These are phyloP conservation scores for Kodamaea ohmeri DNA, from an alignment of 1,139 yeast species.

Conservation along the genomic window DNA sequence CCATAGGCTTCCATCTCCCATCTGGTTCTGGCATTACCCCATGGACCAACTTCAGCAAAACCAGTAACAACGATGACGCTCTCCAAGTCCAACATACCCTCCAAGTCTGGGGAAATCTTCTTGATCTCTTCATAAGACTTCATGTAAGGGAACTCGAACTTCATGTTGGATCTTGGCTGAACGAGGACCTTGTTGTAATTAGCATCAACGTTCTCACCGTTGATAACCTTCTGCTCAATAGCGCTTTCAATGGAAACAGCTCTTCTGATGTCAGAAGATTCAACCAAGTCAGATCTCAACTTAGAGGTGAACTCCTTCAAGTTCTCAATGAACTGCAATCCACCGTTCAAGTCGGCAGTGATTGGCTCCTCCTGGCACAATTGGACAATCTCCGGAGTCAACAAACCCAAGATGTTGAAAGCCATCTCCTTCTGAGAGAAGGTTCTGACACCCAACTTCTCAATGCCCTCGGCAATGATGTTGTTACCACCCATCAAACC, in stretches of 20 bases:
- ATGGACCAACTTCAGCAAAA: constrained; percentile 97
- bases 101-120: constrained; percentile 67
- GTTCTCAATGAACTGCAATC: constrained; percentile 89
- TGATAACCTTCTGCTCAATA: constrained; percentile 86
- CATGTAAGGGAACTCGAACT: constrained; percentile 87
- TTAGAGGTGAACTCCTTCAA: constrained; percentile 83
- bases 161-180: constrained; percentile 93
- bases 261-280: constrained; percentile 87
- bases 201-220: constrained; percentile 87
- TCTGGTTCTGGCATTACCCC: constrained; percentile 99
- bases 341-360: constrained; percentile 98
- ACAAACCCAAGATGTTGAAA: constrained; percentile 89
- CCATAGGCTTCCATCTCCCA: constrained; percentile 99
- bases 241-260: constrained; percentile 94
- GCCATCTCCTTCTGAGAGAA: constrained; percentile 99
- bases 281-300: constrained; percentile 77
- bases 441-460: constrained; percentile 92
- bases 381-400: constrained; percentile 82
- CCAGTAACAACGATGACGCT: constrained; percentile 93
- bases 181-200: constrained; percentile 73
- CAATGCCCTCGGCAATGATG: constrained; percentile 96
- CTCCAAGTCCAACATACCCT: constrained; percentile 90
- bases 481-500: constrained; percentile 98
- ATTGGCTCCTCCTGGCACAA: constrained; percentile 92
- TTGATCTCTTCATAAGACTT: constrained; percentile 75